Evolutionary conservation across 352 stramenopile genomes (phyloP).

Genomic region (Globisporangium abappressorium): DNA sequence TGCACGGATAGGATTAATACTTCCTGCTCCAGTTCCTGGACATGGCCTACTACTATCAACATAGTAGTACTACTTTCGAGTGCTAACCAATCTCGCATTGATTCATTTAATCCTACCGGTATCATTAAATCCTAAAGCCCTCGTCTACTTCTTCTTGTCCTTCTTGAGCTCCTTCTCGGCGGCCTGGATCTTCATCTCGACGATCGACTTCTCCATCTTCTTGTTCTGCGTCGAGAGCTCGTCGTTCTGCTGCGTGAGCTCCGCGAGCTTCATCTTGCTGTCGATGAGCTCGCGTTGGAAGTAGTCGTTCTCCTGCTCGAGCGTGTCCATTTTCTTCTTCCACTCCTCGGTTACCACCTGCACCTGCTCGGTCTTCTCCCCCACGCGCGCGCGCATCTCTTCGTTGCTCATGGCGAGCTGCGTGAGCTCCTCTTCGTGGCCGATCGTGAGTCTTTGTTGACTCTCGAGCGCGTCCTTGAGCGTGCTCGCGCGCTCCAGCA

Average conservation of each 20-base stretch:
- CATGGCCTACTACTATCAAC: too few relatives aligned
- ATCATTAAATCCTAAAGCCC: neutral
- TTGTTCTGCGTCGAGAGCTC: slow-evolving; percentile 59
- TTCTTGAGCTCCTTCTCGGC: slow-evolving; percentile 37
- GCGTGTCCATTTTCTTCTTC: slow-evolving; percentile 29
- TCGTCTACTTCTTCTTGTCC: slow-evolving; percentile 36
- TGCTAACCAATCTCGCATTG: too few relatives aligned
- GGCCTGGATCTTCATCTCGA: slow-evolving; percentile 48
- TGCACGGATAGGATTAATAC: too few relatives aligned
- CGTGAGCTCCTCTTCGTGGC: slow-evolving; percentile 45
- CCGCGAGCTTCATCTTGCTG: slow-evolving; percentile 79
- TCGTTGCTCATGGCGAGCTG: slow-evolving; percentile 49
- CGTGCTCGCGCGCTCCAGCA: slow-evolving; percentile 35
- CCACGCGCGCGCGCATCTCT: slow-evolving; percentile 39
- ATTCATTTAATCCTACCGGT: too few relatives aligned
- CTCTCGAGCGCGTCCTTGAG: slow-evolving; percentile 46
- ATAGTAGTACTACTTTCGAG: too few relatives aligned
- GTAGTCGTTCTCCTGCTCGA: slow-evolving; percentile 80
- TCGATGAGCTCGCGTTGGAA: slow-evolving; percentile 81
- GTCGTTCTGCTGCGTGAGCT: slow-evolving; percentile 73
- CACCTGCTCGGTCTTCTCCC: slow-evolving; percentile 34
- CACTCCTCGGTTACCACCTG: slow-evolving; percentile 37
- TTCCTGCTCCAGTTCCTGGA: too few relatives aligned
- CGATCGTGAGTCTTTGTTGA: slow-evolving; percentile 33
- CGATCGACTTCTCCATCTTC: slow-evolving; percentile 57